Evolutionary conservation across 441 rosid genomes (phyloP).

Genomic region (Omphalea diandra): DNA sequence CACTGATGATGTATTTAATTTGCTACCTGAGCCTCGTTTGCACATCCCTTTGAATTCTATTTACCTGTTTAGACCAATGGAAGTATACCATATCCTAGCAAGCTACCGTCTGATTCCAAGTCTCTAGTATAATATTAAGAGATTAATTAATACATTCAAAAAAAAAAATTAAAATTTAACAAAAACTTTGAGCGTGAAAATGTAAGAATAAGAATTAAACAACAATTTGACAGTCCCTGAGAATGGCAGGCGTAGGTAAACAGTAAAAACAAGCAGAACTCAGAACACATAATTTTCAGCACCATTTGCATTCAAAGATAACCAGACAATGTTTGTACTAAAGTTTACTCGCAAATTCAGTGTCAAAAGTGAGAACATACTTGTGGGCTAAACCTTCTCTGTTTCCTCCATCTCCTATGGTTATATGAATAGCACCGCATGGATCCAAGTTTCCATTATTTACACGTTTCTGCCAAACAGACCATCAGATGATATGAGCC

Average conservation of each 20-base stretch:
- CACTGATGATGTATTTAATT: not conserved
- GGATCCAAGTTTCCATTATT: constrained; percentile 62
- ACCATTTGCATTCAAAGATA: not conserved
- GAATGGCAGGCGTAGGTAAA: not conserved
- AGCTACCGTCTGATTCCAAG: not conserved
- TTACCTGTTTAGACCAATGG: not conserved
- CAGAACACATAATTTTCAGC: not conserved
- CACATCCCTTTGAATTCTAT: not conserved
- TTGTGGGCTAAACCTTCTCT: constrained; percentile 82
- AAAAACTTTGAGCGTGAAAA: not conserved
- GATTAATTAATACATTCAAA: not conserved
- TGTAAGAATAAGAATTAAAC: not conserved
- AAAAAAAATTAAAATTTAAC: not conserved
- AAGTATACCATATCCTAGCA: not conserved
- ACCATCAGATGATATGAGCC: constrained; percentile 15
- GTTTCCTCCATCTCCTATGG: constrained; percentile 98
- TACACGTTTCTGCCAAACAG: constrained; percentile 63
- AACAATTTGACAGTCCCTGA: not conserved
- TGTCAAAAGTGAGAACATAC: constrained; percentile 38
- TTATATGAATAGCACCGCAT: constrained; percentile 86
- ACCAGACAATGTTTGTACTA: not conserved
- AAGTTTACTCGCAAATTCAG: constrained; percentile 4
- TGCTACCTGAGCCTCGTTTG: not conserved
- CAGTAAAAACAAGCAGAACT: not conserved
- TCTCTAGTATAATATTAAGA: not conserved